These are phyloP conservation scores for Amanita subjunquillea DNA, from an alignment of 768 basidiomycete genomes.

Conservation along the genomic window DNA sequence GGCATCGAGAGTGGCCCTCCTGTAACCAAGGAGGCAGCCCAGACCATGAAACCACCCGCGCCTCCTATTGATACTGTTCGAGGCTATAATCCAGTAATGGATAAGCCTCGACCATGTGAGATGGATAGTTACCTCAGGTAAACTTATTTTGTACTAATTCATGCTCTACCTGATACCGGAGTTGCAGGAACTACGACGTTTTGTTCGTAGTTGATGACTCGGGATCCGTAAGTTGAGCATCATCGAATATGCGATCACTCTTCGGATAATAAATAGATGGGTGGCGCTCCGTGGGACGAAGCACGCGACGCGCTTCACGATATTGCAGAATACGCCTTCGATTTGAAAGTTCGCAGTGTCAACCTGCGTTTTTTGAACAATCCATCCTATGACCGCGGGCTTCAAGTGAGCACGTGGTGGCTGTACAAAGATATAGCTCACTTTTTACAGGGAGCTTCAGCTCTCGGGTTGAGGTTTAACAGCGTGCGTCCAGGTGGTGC, in stretches of 20 bases:
- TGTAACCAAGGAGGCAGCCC: constrained; percentile 1
- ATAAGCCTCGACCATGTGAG: constrained; percentile 14
- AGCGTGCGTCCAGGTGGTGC: constrained; percentile 11
- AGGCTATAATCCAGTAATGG: constrained; percentile 17
- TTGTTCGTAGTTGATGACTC: constrained; percentile 21
- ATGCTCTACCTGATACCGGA: not conserved
- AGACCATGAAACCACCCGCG: constrained; percentile 9
- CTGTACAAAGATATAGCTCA: not conserved
- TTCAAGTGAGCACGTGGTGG: not conserved
- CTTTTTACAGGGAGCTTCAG: constrained; percentile 10
- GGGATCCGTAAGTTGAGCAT: constrained; percentile 12
- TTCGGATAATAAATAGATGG: constrained; percentile 9
- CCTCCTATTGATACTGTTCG: constrained; percentile 10
- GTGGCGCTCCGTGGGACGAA: constrained; percentile 15
- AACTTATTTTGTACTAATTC: not conserved
- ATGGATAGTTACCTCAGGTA: constrained; percentile 16
- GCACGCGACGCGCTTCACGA: constrained; percentile 16
- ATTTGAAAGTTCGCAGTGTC: constrained; percentile 14
- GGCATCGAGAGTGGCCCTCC: constrained; percentile 6
- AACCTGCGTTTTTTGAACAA: constrained; percentile 19
- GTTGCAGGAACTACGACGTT: constrained; percentile 17
- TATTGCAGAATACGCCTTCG: constrained; percentile 19
- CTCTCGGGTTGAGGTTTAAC: constrained; percentile 12
- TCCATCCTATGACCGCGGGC: not conserved
- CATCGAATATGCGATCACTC: not conserved